These are phyloP conservation scores for Castanospermum australe DNA, from an alignment of 306 rosid genomes.

Conservation along the genomic window DNA sequence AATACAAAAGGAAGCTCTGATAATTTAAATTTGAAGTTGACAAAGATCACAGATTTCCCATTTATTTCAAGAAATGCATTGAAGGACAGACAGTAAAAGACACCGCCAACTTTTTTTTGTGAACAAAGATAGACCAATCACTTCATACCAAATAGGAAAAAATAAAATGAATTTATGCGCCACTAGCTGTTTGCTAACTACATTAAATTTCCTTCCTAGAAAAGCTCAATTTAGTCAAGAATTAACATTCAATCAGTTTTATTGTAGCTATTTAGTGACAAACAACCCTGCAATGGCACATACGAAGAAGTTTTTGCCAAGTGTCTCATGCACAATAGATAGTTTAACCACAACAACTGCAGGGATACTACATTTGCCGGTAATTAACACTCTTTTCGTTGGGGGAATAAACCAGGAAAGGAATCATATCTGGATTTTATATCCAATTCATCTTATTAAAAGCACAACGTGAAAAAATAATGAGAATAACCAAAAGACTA, in stretches of 20 bases:
- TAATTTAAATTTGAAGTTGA: slow-evolving; percentile 11
- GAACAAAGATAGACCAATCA: too few relatives aligned
- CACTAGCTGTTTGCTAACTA: neutral
- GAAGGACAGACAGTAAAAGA: neutral
- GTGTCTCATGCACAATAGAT: neutral
- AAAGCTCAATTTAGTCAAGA: neutral
- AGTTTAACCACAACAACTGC: neutral
- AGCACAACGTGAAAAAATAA: neutral
- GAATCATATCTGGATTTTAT: neutral
- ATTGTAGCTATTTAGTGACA: neutral
- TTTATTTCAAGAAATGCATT: neutral
- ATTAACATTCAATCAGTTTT: neutral
- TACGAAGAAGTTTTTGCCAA: neutral
- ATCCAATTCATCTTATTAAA: neutral
- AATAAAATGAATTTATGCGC: neutral
- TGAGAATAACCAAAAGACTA: neutral
- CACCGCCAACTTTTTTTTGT: too few relatives aligned
- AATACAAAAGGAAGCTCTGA: neutral
- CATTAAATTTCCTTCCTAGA: neutral
- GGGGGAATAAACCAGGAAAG: neutral
- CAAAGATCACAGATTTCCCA: neutral
- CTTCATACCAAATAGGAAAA: neutral
- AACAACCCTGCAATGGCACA: slow-evolving; percentile 10
- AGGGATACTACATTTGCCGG: neutral
- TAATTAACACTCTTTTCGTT: neutral